Evolutionary conservation across 768 basidiomycete genomes (phyloP), one percentile per base, ranked within the genome.

Genomic region (Dioszegia aurantiaca): DNA sequence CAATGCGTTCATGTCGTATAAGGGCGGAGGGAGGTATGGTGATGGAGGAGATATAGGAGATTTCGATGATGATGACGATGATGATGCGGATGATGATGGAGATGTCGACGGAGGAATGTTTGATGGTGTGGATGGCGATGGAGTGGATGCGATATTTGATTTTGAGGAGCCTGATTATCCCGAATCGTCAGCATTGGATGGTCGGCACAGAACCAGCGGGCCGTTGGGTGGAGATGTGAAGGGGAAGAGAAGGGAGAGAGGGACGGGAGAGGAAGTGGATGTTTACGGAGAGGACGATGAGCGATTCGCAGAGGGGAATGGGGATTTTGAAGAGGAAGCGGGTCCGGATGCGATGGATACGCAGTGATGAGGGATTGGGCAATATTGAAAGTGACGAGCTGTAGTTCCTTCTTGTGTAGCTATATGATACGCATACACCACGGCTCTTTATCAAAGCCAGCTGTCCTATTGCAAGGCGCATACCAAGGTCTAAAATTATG

Each of bases 1-100:
- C 44, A 60, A 61, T 24, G 62, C 68, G n/a, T 69, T 72, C 60
- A 69, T 72, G 68, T 52, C 57, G 42, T 64, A 64, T 39, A 72
- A 69, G 47, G 30, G 45, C 4, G 27, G 46, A 42, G 5, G 40
- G 40, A 10, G 17, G 9, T 9, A 37, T 37, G 36, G 17, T 19
- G 28, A 28, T 1, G 37, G 39, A 17, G 51, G 61, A 24, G 41
- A 47, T 9, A 62, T n/a, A n/a, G n/a, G n/a, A n/a, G n/a, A n/a
- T n/a, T n/a, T n/a, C n/a, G n/a, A 64, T 19, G 63, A 60, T 14
- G 59, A 54, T 2, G 63, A 61, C 6, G 55, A 56, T 17, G 62
- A 62, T 26, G 49, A 3, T 58, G 31, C 16, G 56, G 59, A 39
- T 53, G 43, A 14, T 28, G 53, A 61, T 16, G 55, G 49, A 3